Evolutionary conservation across 1,139 yeast species (phyloP).

Genomic region (Entelexis paramagnoliae): DNA sequence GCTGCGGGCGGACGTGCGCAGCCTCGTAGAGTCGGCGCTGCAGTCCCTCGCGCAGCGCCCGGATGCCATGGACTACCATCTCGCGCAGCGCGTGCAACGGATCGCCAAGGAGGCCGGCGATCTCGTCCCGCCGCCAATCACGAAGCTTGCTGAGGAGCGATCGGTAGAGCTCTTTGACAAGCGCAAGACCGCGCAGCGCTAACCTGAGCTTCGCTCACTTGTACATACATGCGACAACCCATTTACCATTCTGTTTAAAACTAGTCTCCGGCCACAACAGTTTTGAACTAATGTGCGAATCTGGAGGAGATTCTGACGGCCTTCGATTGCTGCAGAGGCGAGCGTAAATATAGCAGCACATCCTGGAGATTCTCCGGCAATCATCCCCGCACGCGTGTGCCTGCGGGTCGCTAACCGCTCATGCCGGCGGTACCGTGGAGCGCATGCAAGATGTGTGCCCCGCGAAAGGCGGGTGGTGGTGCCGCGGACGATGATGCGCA

Average conservation of each 20-base stretch:
- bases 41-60: constrained; percentile 8
- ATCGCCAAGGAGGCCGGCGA: constrained; percentile 9
- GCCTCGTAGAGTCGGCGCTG: constrained; percentile 2
- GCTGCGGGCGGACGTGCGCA: constrained; percentile 2
- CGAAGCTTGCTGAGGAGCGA: constrained; percentile 3
- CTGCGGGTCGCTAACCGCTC: no score
- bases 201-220: not conserved
- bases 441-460: no score
- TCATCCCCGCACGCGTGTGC: no score
- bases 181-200: not conserved
- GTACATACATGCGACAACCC: not conserved
- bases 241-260: not conserved
- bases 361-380: no score
- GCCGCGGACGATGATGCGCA: no score
- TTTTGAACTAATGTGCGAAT: no score
- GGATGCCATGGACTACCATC: constrained; percentile 17
- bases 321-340: not conserved
- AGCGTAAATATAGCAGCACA: no score
- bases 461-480: no score
- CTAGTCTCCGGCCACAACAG: not conserved
- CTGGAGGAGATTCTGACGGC: not conserved
- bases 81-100: constrained; percentile 16
- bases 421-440: no score
- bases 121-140: constrained; percentile 9
- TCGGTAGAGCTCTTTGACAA: constrained; percentile 11